A percentile compares a stretch with the other conserved stretches of the same genome.
Evolutionary conservation across 495 filamentous ascomycete genomes (phyloP).

Genomic region (Cercophora scortea): DNA sequence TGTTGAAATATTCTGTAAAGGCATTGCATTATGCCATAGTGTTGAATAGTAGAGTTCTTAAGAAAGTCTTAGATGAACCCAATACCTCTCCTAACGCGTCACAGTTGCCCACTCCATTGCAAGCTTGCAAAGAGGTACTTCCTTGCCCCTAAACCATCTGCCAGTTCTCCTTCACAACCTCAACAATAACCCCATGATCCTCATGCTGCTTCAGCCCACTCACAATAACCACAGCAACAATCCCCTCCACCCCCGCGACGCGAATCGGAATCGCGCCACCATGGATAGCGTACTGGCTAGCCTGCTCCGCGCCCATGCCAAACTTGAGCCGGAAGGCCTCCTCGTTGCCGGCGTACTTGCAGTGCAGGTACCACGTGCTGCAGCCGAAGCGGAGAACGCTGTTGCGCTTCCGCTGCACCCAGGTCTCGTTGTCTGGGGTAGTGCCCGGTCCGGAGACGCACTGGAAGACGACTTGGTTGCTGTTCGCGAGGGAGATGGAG

Average conservation of each 20-base stretch:
- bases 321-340: conserved; percentile 9
- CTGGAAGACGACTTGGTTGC: conserved; percentile 44
- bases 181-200: conserved; percentile 67
- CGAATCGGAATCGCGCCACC: conserved; percentile 66
- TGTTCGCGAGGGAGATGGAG: conserved; percentile 54
- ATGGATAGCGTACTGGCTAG: conserved; percentile 63
- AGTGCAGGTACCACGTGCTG: conserved; percentile 58
- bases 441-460: conserved; percentile 45
- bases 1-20: too few species aligned
- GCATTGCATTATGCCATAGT: too few species aligned
- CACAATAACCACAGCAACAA: conserved; percentile 67
- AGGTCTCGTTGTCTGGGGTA: conserved; percentile 53
- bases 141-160: background rate
- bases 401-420: conserved; percentile 51
- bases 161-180: conserved; percentile 50
- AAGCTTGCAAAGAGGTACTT: too few species aligned
- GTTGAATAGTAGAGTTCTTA: too few species aligned
- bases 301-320: conserved; percentile 23
- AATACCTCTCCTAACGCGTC: too few species aligned
- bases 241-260: conserved; percentile 60
- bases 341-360: conserved; percentile 53
- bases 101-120: too few species aligned
- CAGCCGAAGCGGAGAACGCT: conserved; percentile 61
- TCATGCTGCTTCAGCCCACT: conserved; percentile 70
- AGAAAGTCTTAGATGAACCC: too few species aligned